These are phyloP conservation scores for Neocucurbitaria cava DNA, from an alignment of 2,329 filamentous ascomycete species.

Conservation along the genomic window DNA sequence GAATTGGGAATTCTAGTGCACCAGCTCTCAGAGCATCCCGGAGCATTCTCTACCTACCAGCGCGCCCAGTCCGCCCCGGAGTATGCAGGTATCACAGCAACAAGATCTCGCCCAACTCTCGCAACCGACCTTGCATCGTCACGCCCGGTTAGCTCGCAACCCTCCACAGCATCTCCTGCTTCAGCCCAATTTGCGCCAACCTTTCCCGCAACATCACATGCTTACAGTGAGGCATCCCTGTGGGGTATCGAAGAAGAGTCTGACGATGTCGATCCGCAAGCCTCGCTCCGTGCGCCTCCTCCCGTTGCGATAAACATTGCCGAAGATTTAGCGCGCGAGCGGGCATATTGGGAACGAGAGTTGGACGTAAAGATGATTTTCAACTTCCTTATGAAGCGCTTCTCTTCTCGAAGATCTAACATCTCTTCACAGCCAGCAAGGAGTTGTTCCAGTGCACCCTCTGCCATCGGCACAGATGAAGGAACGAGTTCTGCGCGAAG, in stretches of 20 bases:
- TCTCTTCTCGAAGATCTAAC: conserved; percentile 45
- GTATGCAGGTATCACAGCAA: conserved; percentile 78
- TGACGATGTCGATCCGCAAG: conserved; percentile 51
- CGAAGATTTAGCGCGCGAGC: conserved; percentile 54
- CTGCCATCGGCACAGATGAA: conserved; percentile 25
- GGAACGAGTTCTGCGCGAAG: conserved; percentile 63
- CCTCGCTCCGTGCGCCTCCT: conserved; percentile 51
- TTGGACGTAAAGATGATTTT: conserved; percentile 93
- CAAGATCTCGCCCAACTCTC: conserved; percentile 35
- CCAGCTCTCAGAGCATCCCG: conserved; percentile 84
- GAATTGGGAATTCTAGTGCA: conserved; percentile 86
- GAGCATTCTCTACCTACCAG: conserved; percentile 84
- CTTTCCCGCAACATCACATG: conserved; percentile 41
- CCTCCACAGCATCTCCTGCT: conserved; percentile 33
- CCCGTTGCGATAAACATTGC: conserved; percentile 24
- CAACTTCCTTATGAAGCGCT: conserved; percentile 61
- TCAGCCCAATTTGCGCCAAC: conserved; percentile 60
- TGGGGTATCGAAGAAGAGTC: conserved; percentile 71
- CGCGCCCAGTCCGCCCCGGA: conserved; percentile 66
- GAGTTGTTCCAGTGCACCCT: conserved; percentile 33
- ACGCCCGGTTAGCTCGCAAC: conserved; percentile 36
- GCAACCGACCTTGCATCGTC: conserved; percentile 32
- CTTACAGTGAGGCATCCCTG: conserved; percentile 61
- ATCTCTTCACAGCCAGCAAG: conserved; percentile 25
- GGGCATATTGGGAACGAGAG: conserved; percentile 91